phyloP scores from a whole-genome alignment of 495 filamentous ascomycete species.

The Penicilliopsis zonata region DNA sequence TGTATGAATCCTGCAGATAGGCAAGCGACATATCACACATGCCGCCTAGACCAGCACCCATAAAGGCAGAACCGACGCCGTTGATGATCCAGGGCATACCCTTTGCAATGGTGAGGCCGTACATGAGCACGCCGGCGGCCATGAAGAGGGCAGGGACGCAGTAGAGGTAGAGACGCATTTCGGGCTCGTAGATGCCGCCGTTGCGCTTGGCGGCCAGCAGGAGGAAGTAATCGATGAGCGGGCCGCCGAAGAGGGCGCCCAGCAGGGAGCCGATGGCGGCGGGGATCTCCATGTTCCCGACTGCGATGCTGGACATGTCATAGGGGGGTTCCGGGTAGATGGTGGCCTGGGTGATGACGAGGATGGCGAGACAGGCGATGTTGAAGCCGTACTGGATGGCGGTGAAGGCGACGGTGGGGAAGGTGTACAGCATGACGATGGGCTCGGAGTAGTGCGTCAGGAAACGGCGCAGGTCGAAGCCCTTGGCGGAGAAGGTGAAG shows the following conservation, averaged over 20 bases:
- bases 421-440: slow-evolving; percentile 11
- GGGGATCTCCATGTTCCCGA: slow-evolving; percentile 28
- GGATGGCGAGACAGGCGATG: slow-evolving; percentile 20
- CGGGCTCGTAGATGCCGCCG: slow-evolving; percentile 28
- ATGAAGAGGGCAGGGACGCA: slow-evolving; percentile 12
- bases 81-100: slow-evolving; percentile 13
- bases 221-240: slow-evolving; percentile 22
- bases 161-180: slow-evolving; percentile 24
- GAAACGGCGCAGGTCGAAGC: too few species aligned
- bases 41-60: slow-evolving; percentile 12
- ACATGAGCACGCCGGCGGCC: slow-evolving; percentile 11
- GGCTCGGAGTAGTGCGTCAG: slow-evolving; percentile 13
- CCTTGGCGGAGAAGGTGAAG: too few species aligned
- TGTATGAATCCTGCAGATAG: slow-evolving; percentile 17
- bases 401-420: slow-evolving; percentile 23
- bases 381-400: slow-evolving; percentile 22
- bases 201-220: slow-evolving; percentile 23
- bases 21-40: slow-evolving; percentile 8
- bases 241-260: slow-evolving; percentile 20
- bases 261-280: slow-evolving; percentile 24
- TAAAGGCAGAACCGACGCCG: slow-evolving; percentile 15
- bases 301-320: slow-evolving; percentile 20
- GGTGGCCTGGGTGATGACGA: slow-evolving; percentile 16
- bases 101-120: slow-evolving; percentile 20
- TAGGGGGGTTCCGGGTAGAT: slow-evolving; percentile 25